A percentile compares a stretch with the other conserved stretches of the same genome.
phyloP scores from a whole-genome alignment of 2,329 filamentous ascomycete genomes.

The Mollisia scopiformis region DNA sequence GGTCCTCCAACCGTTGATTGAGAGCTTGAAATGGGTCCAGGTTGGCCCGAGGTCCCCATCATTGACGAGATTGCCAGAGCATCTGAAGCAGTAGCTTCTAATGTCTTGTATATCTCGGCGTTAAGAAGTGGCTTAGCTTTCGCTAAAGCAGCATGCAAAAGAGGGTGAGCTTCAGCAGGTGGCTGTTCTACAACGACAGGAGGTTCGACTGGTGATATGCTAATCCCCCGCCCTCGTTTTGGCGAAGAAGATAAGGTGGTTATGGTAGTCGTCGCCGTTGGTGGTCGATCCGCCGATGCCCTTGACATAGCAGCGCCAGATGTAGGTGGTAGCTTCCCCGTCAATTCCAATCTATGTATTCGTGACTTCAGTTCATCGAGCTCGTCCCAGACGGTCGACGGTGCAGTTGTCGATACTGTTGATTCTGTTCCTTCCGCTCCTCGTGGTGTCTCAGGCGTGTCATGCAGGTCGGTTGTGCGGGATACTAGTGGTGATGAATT shows the following conservation, averaged over 20 bases:
- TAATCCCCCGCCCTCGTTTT: conserved; percentile 65
- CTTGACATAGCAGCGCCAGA: conserved; percentile 76
- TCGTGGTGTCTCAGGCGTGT: conserved; percentile 46
- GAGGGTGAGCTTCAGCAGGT: conserved; percentile 68
- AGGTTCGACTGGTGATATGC: conserved; percentile 47
- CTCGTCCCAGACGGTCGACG: conserved; percentile 97
- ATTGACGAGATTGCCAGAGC: conserved; percentile 78
- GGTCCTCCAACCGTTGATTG: conserved; percentile 44
- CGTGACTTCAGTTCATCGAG: conserved; percentile 93
- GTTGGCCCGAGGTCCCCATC: conserved; percentile 73
- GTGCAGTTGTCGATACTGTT: conserved; percentile 82
- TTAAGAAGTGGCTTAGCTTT: conserved; percentile 75
- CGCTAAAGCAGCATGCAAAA: conserved; percentile 77
- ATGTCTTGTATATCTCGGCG: conserved; percentile 72
- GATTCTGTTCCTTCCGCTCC: conserved; percentile 77
- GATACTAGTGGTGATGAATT: conserved; percentile 64
- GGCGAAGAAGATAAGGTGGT: conserved; percentile 92
- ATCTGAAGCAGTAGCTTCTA: conserved; percentile 82
- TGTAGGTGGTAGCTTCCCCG: conserved; percentile 82
- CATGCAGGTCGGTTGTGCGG: conserved; percentile 44
- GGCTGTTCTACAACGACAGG: conserved; percentile 42
- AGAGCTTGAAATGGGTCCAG: conserved; percentile 66
- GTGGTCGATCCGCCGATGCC: conserved; percentile 71
- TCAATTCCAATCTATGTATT: conserved; percentile 87
- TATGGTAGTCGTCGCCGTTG: conserved; percentile 86